Conservation (phyloP, 306 rosid species). For the Spatholobus suberectus region DNA sequence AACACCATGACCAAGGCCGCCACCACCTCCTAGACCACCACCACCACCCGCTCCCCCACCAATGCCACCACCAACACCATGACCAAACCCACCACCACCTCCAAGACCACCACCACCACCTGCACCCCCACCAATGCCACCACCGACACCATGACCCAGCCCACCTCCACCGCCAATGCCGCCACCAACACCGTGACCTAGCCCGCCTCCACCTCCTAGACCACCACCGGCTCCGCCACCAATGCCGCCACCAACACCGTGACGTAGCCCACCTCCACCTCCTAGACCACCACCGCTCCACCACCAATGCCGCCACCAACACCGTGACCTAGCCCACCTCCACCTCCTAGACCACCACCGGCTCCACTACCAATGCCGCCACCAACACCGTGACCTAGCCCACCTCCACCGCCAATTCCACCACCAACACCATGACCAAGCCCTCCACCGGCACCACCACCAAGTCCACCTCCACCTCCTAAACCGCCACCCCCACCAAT, state of each 20-base stretch:
- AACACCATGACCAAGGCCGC: not conserved
- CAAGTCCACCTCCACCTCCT: slow-evolving; percentile 21
- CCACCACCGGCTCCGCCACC: slow-evolving; percentile 47
- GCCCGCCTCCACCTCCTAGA: slow-evolving; percentile 38
- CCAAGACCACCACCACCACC: not conserved
- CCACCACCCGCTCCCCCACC: slow-evolving; percentile 4
- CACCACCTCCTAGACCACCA: not conserved
- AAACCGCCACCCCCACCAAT: slow-evolving; percentile 7
- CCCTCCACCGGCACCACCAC: slow-evolving; percentile 36
- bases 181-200: slow-evolving; percentile 24
- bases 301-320: slow-evolving; percentile 10
- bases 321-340: not conserved
- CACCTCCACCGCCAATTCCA: not conserved
- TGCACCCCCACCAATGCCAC: not conserved
- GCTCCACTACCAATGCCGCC: slow-evolving; percentile 36
- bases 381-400: not conserved
- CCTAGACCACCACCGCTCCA: not conserved
- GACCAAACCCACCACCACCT: not conserved
- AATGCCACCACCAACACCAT: not conserved
- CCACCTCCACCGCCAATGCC: slow-evolving; percentile 11
- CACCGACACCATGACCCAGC: not conserved
- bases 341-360: slow-evolving; percentile 17
- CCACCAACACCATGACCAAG: slow-evolving; percentile 36
- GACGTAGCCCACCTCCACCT: not conserved
- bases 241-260: not conserved